phyloP scores from a whole-genome alignment of 1,284 basidiomycete genomes.

The Rhodotorula glutinis region DNA sequence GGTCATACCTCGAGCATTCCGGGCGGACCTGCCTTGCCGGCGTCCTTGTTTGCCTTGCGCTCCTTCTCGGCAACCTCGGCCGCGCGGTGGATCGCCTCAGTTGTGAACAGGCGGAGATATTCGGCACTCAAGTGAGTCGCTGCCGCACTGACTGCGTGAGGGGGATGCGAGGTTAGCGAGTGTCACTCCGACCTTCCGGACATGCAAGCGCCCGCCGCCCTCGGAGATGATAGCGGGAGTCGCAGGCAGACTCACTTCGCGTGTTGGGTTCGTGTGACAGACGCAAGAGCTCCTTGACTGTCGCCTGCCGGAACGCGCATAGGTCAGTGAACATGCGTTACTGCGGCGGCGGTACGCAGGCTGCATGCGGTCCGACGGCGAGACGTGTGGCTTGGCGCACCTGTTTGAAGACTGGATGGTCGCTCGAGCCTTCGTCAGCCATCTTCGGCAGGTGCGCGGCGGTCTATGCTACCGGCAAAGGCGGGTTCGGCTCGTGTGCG shows the following conservation, averaged over 20 bases:
- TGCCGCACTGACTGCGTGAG: constrained; percentile 23
- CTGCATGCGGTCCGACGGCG: neutral
- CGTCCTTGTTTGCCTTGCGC: neutral
- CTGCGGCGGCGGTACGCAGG: too few species aligned
- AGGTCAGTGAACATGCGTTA: neutral
- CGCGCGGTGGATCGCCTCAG: constrained; percentile 30
- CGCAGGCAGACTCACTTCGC: constrained; percentile 2
- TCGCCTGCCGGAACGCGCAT: constrained; percentile 14
- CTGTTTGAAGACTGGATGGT: constrained; percentile 27
- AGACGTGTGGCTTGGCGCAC: neutral
- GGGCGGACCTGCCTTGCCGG: neutral
- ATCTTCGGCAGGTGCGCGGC: neutral
- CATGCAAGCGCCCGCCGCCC: too few species aligned
- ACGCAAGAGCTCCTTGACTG: constrained; percentile 27
- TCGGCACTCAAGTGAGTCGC: constrained; percentile 31
- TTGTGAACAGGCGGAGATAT: constrained; percentile 37
- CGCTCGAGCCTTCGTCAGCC: neutral
- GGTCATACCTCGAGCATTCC: constrained; percentile 25
- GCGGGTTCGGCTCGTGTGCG: too few species aligned
- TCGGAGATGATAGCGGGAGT: too few species aligned
- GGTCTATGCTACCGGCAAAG: neutral
- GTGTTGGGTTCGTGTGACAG: constrained; percentile 25
- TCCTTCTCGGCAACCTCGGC: constrained; percentile 24
- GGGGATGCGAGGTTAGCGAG: too few species aligned
- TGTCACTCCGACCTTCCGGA: too few species aligned